phyloP scores from a whole-genome alignment of 768 basidiomycete genomes.

The Leccinum aurantiacum region DNA sequence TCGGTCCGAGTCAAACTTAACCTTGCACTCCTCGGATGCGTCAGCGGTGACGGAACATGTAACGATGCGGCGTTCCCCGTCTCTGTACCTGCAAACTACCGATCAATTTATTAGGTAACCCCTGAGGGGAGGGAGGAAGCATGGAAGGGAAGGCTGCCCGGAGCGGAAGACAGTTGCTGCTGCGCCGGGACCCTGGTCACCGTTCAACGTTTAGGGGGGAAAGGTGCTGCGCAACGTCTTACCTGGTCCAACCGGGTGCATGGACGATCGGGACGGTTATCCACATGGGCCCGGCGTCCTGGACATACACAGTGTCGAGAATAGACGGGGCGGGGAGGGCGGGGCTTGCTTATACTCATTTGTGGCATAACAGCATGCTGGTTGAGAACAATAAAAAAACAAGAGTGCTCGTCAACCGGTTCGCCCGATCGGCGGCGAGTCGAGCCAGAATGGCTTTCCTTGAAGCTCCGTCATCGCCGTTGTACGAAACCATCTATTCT shows the following conservation, averaged over 20 bases:
- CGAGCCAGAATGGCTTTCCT: not conserved
- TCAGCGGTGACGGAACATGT: not conserved
- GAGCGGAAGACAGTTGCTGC: not conserved
- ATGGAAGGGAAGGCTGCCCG: not conserved
- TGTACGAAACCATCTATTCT: not conserved
- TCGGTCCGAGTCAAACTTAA: conserved; percentile 22
- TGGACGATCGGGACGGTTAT: no score
- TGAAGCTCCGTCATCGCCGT: not conserved
- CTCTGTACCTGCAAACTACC: conserved; percentile 1
- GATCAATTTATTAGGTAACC: not conserved
- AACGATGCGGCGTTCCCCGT: conserved; percentile 1
- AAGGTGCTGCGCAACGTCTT: not conserved
- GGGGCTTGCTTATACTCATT: conserved; percentile 1
- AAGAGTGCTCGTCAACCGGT: not conserved
- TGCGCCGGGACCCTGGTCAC: not conserved
- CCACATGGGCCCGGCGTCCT: not conserved
- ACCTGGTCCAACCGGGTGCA: not conserved
- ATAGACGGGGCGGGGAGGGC: not conserved
- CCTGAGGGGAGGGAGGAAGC: not conserved
- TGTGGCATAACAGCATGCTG: not conserved
- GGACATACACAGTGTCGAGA: not conserved
- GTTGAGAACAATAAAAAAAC: not conserved
- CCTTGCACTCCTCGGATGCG: conserved; percentile 11
- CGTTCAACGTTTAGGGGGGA: not conserved
- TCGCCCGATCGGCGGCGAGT: not conserved